Conservation (phyloP, 108 stramenopile species). For the Skeletonema menzelii region DNA sequence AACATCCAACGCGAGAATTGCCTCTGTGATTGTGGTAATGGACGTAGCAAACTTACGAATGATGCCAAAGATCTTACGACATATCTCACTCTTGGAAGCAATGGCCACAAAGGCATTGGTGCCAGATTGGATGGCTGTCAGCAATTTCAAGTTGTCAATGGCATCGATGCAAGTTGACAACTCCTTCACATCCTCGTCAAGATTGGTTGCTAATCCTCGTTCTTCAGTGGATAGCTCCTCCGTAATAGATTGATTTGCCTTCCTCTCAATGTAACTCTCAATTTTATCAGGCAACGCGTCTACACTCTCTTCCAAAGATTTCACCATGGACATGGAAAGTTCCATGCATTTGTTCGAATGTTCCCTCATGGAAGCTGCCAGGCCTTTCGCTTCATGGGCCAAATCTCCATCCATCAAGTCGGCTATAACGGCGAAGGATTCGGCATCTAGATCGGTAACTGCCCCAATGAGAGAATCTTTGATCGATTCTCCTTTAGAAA, state of each 20-base stretch:
- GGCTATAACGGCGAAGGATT: conserved; percentile 46
- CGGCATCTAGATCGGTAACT: conserved; percentile 35
- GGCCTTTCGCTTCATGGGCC: conserved; percentile 21
- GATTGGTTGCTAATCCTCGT: conserved; percentile 16
- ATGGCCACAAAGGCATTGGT: conserved; percentile 46
- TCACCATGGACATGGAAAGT: conserved; percentile 48
- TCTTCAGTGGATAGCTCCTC: conserved; percentile 31
- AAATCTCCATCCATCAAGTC: conserved; percentile 58
- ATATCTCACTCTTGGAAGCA: conserved; percentile 34
- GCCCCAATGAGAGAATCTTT: conserved; percentile 25
- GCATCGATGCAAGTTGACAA: conserved; percentile 45
- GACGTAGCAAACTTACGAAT: conserved; percentile 41
- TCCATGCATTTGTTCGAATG: conserved; percentile 42
- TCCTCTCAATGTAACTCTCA: conserved; percentile 44
- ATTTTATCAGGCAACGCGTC: conserved; percentile 46
- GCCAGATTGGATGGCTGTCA: conserved; percentile 52
- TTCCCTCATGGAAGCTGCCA: conserved; percentile 45
- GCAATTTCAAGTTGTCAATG: conserved; percentile 42
- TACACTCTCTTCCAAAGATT: conserved; percentile 46
- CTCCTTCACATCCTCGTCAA: conserved; percentile 48
- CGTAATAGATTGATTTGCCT: conserved; percentile 18
- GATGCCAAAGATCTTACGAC: conserved; percentile 35
- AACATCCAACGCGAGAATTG: conserved; percentile 30
- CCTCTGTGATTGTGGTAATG: conserved; percentile 38
- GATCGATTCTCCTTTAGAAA: conserved; percentile 19